phyloP scores from a whole-genome alignment of 495 filamentous ascomycete genomes.

The Pyronema domesticum region DNA sequence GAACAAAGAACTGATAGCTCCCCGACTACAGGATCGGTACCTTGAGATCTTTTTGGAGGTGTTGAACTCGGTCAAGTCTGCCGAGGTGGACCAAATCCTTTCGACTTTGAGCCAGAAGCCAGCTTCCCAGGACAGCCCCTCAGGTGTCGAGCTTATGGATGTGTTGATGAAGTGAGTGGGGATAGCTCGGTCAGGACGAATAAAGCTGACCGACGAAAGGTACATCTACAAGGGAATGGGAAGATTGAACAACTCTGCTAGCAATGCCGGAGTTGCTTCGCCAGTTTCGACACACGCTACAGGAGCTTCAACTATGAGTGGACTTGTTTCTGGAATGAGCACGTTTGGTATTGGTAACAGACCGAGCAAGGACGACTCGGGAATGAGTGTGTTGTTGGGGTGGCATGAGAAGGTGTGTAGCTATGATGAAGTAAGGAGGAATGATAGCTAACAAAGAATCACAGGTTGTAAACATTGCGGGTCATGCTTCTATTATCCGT shows the following conservation, averaged over 20 bases:
- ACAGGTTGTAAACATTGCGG: constrained; percentile 47
- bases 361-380: constrained; percentile 44
- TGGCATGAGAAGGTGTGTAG: constrained; percentile 51
- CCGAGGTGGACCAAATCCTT: constrained; percentile 53
- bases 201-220: constrained; percentile 2
- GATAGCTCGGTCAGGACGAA: neutral
- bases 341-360: constrained; percentile 32
- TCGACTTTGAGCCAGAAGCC: constrained; percentile 29
- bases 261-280: neutral
- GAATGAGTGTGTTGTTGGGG: constrained; percentile 61
- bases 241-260: constrained; percentile 17
- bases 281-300: constrained; percentile 46
- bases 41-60: constrained; percentile 51
- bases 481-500: constrained; percentile 51
- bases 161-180: constrained; percentile 43
- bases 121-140: constrained; percentile 27
- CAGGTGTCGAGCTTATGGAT: constrained; percentile 42
- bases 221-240: constrained; percentile 50
- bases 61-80: constrained; percentile 53
- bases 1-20: too few relatives aligned
- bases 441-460: neutral
- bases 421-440: neutral
- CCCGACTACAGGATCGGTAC: constrained; percentile 39
- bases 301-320: constrained; percentile 38
- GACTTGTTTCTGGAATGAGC: neutral